Evolutionary conservation across 2,329 filamentous ascomycete species (phyloP), one percentile per base, ranked within the genome.

Genomic region (Hypoxylon sp.): DNA sequence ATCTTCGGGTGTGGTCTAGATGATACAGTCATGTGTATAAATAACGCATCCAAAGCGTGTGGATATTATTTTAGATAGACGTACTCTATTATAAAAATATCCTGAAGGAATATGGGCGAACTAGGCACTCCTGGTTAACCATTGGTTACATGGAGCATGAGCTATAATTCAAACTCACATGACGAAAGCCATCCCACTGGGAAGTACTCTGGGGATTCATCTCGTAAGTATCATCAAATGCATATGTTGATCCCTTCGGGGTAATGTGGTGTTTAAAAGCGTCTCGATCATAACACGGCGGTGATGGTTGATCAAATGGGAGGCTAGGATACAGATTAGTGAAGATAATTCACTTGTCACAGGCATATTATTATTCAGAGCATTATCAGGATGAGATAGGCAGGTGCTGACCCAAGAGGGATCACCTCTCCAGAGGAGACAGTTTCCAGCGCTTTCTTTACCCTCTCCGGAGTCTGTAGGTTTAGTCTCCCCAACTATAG

Each of bases 151-250:
- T 21, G 5, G 28, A 10, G 4, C 1, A 34, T 13, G 5, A 23
- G 25, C 9, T 21, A 21, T 5, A 11, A 4, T 25, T n/a, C 5
- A n/a, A 51, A 32, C 67, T 64, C 19, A 64, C 67, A 53, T 70
- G 68, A 14, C 68, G 68, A 13, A 70, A 68, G 1, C 68, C 68
- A 21, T 70, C 68, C 68, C 68, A 70, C 25, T 70, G 68, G 13
- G 64, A 68, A 38, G 64, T 67, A 11, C 61, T 68, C 32, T 70
- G 68, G 2, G 68, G 64, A 23, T 70, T 68, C 55, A 70, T 64
- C 1, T 68, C 68, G 36, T 70, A 70, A 19, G 21, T 23, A 36
- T 70, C 68, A 14, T 70, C 68, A 50, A 59, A 59, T 11, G 57
- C 58, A 38, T 41, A n/a, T 4, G n/a, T 32, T 3, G 17, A 3